Base-by-base conservation (phyloP, 768 basidiomycete genomes). In the Fistulinella prunicolor region DNA sequence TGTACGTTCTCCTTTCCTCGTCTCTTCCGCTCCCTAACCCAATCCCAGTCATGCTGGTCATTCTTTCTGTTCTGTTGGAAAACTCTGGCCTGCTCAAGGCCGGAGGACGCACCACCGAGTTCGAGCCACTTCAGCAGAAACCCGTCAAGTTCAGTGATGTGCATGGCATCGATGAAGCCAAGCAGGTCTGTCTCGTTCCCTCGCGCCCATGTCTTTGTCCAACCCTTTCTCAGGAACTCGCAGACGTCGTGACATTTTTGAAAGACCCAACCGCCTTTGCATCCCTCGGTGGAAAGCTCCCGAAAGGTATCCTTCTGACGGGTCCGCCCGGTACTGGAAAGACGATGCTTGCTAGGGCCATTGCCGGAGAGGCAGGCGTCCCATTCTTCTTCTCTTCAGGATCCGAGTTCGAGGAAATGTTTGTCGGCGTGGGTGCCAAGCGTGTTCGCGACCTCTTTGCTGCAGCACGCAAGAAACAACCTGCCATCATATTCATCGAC, bases 401-500 rank as follows among this genome's bases (percentile, higher is more conserved):
- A 10, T 91, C 91, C 42, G 94, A 96, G 61, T 98, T 98, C 55
- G 95, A 98, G 64, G 95, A 98, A 68, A 94, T 98, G 85, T 95
- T 94, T 63, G 94, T 95, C 39, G 93, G 93, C 46, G 86, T 91
- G 29, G 94, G 94, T 43, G 94, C 96, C 14, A 93, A 94, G 64
- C 86, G 96, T 10, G 89, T 99, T 34, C 81, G 96, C 34, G 95
- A 98, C 53, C 80, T 99, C 23, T 99, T 99, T 58, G 83, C 89
- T 6, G 84, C 90, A 6, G 96, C 96, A 20, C 81, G 94, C 44
- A 94, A 95, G 71, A 90, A 90, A 65, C 83, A 94, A 51, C 94
- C 96, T 6, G 87, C 96, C 14, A 98, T 99, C 67, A 93, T 99
- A 52, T 99, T 99, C 72, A 98, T 99, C 59, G 94, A 97, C 59